Base-by-base conservation (phyloP, 2,329 filamentous ascomycete species). In the Fusarium albidum region DNA sequence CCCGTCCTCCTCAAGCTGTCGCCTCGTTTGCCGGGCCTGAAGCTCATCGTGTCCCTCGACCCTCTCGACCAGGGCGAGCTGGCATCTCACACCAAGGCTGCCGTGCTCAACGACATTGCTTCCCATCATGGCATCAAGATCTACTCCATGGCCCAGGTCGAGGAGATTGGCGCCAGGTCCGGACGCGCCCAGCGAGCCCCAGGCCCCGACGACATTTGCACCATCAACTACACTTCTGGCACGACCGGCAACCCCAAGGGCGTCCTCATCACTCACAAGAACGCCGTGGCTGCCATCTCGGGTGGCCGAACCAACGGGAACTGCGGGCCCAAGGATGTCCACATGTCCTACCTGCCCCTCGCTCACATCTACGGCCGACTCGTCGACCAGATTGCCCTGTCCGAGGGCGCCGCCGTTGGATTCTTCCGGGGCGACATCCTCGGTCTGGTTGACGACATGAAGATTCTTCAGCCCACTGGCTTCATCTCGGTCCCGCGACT, bases 361-460 rank as follows among this genome's bases (percentile, higher is more conserved):
- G 95, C 95, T 9, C 95, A 99, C 71, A 98, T 99, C 67, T 97
- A 91, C 73, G 90, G 93, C 61, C 89, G 95, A 49, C 81, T 97
- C 63, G 80, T 87, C 33, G 95, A 99, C 71, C 90, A 96, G 71
- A 79, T 81, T 4, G 83, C 85, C 12, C 79, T 97, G 13, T 85
- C 89, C 67, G 81, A 84, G 45, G 93, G 92, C 48, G 85, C 84
- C 28, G 78, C 85, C 9, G 87, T 97, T 65, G 95, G 94, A 11
- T 99, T 94, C 74, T 99, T 97, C 83, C 91, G 95, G 65, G 95
- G 95, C 48, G 92, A 97, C 69, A 88, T 97, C 57, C 71, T 90
- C 11, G 90, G 90, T 59, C 79, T 99, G 14, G 87, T 96, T 1
- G 95, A 99, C 52, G 95, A 99, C 69, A 75, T 99, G 76, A 96